Evolutionary conservation across 306 rosid genomes (phyloP).

Genomic region (Quillaja saponaria): DNA sequence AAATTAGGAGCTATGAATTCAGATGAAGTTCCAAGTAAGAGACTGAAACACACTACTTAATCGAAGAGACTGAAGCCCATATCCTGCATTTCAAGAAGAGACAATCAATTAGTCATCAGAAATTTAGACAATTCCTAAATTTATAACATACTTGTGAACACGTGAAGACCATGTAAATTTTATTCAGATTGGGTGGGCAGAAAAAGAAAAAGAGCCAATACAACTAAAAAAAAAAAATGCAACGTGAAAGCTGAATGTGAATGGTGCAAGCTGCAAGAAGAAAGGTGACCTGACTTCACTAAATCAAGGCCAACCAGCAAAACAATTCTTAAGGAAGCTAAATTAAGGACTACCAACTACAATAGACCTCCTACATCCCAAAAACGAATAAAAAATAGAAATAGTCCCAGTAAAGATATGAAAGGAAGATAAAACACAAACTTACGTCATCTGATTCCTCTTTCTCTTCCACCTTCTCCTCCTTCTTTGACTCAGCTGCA

Average conservation of each 20-base stretch:
- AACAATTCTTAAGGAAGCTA: no score
- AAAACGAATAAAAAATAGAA: no score
- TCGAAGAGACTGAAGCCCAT: constrained; percentile 86
- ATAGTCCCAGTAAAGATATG: neutral
- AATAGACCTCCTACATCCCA: no score
- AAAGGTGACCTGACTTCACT: no score
- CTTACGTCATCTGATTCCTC: constrained; percentile 85
- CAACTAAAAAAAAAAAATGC: no score
- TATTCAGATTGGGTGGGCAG: no score
- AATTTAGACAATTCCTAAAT: neutral
- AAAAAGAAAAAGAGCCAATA: neutral
- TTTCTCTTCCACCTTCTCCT: constrained; percentile 75
- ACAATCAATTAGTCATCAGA: constrained; percentile 19
- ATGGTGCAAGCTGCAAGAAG: no score
- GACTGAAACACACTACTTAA: constrained; percentile 27
- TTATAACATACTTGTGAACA: neutral
- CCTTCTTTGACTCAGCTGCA: constrained; percentile 70
- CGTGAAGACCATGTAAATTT: no score
- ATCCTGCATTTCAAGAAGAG: constrained; percentile 56
- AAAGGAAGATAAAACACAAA: neutral
- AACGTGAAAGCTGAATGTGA: no score
- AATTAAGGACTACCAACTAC: no score
- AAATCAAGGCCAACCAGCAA: no score
- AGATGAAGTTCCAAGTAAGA: constrained; percentile 4
- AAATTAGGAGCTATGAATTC: constrained; percentile 24